Conservation (phyloP, 2,329 filamentous ascomycete species). For the Onygenales sp. region DNA sequence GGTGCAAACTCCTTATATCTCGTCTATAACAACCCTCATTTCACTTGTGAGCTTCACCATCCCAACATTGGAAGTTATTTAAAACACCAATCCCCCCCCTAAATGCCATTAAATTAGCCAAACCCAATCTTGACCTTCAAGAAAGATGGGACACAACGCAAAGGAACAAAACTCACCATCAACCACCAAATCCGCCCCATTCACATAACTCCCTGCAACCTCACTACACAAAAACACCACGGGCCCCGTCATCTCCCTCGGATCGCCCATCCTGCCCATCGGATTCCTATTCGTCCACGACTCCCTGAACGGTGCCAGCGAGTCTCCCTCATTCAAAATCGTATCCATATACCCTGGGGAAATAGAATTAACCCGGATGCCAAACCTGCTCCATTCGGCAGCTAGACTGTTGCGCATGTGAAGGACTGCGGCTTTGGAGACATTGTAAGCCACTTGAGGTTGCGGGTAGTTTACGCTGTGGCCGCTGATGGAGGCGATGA, state of each 20-base stretch:
- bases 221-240: slow-evolving; percentile 52
- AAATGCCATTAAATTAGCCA: neutral
- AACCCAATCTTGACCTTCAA: neutral
- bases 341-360: slow-evolving; percentile 72
- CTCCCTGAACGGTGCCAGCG: slow-evolving; percentile 43
- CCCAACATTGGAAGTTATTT: neutral
- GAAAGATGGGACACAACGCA: neutral
- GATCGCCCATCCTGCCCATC: slow-evolving; percentile 54
- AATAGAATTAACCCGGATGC: slow-evolving; percentile 62
- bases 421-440: slow-evolving; percentile 58
- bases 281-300: slow-evolving; percentile 54
- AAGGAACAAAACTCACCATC: slow-evolving; percentile 41
- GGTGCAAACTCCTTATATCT: too few species aligned
- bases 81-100: slow-evolving; percentile 3
- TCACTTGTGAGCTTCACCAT: too few species aligned
- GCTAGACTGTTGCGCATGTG: slow-evolving; percentile 56
- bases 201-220: slow-evolving; percentile 56
- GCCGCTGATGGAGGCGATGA: slow-evolving; percentile 59
- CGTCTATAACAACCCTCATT: too few species aligned
- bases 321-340: slow-evolving; percentile 58
- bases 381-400: slow-evolving; percentile 62
- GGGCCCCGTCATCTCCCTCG: slow-evolving; percentile 54
- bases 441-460: slow-evolving; percentile 64
- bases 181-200: slow-evolving; percentile 55
- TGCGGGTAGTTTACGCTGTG: slow-evolving; percentile 64